Base-by-base conservation (phyloP, 1,284 basidiomycete species). In the Cerrena zonata region DNA sequence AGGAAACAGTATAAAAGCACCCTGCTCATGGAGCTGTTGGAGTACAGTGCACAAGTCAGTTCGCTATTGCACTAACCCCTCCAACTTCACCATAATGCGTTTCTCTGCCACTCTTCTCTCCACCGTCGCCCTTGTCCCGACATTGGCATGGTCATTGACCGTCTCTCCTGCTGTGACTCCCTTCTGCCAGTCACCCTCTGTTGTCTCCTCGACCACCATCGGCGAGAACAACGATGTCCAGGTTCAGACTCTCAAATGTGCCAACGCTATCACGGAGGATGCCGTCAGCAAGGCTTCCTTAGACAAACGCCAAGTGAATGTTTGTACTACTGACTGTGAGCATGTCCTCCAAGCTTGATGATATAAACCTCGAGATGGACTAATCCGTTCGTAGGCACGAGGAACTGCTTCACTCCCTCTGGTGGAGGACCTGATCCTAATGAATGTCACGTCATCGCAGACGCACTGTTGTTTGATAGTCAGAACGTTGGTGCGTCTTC, bases 401-500 rank as follows among this genome's bases (percentile, higher is more conserved):
- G 71, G 3, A 69, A 68, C 62, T 76, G 72, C 60, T 76, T 72
- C 63, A 56, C 57, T 4, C 72, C 72, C 2, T 50, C 70, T 22
- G 72, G 72, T 4, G 73, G 73, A 56, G 75, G 74, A 39, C 76
- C 74, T 5, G 64, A 72, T 59, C 68, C 71, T 3, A 71, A 71
- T 51, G 73, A 78, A 41, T 77, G 74, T 55, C 60, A 68, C 57
- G 64, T 77, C 52, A 77, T 78, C 47, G 70, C 74, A 2, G 72
- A 76, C 53, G 74, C 76, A 2, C 55, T 78, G 48, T 65, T 68
- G 5, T 79, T 67, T 56, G 71, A 75, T 49, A 70, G 68, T 48
- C 66, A 77, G 61, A 75, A 77, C 55, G 63, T 65, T 26, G 74
- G 74, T 69, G 43, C 12, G 61, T 52, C 37, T 19, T 23, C 23